Evolutionary conservation across 805 yeast genomes (phyloP), one percentile per base, ranked within the genome.

Genomic region (Metschnikowia borealis): DNA sequence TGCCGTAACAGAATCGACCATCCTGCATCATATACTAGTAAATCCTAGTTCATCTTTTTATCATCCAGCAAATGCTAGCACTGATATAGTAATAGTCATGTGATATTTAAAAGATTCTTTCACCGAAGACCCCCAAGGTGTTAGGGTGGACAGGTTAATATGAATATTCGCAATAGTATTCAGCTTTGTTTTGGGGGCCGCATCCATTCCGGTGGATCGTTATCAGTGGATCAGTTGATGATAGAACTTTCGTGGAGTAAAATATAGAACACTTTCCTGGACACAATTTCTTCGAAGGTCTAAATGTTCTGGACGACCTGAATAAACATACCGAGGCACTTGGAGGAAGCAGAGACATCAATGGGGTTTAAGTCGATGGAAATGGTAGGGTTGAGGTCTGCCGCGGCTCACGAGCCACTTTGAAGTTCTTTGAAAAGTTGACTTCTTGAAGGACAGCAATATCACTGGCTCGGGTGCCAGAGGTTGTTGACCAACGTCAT

Each of bases 201-300:
- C 29, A 26, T 26, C 1, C 29, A 23, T 26, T 8, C 11, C 11
- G 3, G 29, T 26, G 29, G 29, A 26, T 4, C 29, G 97, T 94
- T 4, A 89, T 94, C 47, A 81, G 92, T 18, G 91, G 87, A 3
- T 81, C 95, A 1, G 98, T 94, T 3, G 99, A 94, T 66, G 98
- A 94, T 66, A 78, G 99, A 62, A 88, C 97, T 1, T 88, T 91
- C 34, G 81, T 68, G 35, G 99, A 94, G 70, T 79, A 94, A 44
- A 78, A 79, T 36, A 79, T 72, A 14, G 74, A 72, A 15, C 85
- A 90, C 5, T 70, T 62, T 39, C 26, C 75, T 34, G 74, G 73
- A 8, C 84, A 81, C 56, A 72, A 74, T 53, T 75, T 73, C 44
- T 77, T 73, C 55, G 94, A 94, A 26, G 84, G 83, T 2, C 60